Base-by-base conservation (phyloP, 2,329 filamentous ascomycete species). In the Epichloe sp. region DNA sequence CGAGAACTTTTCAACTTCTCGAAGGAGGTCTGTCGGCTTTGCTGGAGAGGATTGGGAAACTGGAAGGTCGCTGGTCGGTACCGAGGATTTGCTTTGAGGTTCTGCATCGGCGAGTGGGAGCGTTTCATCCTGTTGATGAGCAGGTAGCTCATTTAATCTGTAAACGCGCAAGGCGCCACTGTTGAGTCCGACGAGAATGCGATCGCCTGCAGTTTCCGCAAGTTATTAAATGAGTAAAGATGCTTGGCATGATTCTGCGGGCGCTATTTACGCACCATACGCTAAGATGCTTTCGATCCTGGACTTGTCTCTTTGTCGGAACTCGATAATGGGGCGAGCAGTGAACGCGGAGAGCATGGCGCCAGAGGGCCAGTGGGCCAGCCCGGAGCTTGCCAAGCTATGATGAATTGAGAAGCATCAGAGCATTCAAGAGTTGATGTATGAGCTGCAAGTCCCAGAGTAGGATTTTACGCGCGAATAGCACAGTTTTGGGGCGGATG, bases 331-430 rank as follows among this genome's bases (percentile, higher is more conserved):
- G 57, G 90, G 87, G 64, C 88, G 86, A 73, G 93, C 90, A 60
- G 86, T 95, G 72, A 98, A 98, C 65, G 93, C 93, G 71, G 91
- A 94, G 71, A 98, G 85, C 93, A 96, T 96, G 69, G 74, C 75
- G 67, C 56, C 58, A 68, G 62, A 58, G 42, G 58, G 62, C 68
- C 68, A 72, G 63, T 58, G 44, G 58, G 62, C 68, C 68, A 72
- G 71, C 71, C 67, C 70, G 57, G 59, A 60, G 61, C 62, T 63
- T 59, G 56, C 57, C 53, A 54, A 53, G 57, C 56, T 65, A 65
- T 58, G 52, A 53, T 55, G 44, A 54, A 52, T 53, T 48, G 59
- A 54, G 51, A 58, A 57, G 60, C 45, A 48, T 52, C 45, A 52
- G 50, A 52, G 21, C 26, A 37, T 34, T 21, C 14, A 19, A 31